Evolutionary conservation across 768 basidiomycete species (phyloP).

Genomic region (Gelatoporia subvermispora): DNA sequence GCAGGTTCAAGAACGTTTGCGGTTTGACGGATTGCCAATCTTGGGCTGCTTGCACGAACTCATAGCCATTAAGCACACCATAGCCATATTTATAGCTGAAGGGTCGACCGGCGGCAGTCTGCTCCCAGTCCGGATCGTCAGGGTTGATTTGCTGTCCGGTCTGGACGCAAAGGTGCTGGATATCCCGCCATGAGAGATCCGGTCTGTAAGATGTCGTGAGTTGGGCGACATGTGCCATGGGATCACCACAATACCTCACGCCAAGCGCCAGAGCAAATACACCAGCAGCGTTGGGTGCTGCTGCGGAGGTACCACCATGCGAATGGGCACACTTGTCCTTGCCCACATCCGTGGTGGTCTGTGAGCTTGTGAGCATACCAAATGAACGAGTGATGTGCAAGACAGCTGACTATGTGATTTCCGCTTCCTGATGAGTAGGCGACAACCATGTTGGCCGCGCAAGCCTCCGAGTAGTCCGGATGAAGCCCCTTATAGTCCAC

Average conservation of each 20-base stretch:
- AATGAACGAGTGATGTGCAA: slow-evolving; percentile 1
- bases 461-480: slow-evolving; percentile 96
- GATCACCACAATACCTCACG: slow-evolving; percentile 65
- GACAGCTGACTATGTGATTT: slow-evolving; percentile 68
- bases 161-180: slow-evolving; percentile 84
- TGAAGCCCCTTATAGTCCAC: slow-evolving; percentile 91
- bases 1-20: slow-evolving; percentile 83
- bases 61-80: slow-evolving; percentile 80
- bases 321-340: slow-evolving; percentile 71
- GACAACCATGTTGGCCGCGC: slow-evolving; percentile 94
- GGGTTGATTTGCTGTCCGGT: slow-evolving; percentile 76
- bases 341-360: slow-evolving; percentile 95
- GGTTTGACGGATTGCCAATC: slow-evolving; percentile 88
- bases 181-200: slow-evolving; percentile 93
- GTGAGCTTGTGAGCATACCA: slow-evolving; percentile 9
- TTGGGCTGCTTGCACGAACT: slow-evolving; percentile 75
- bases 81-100: slow-evolving; percentile 96
- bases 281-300: slow-evolving; percentile 93
- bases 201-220: slow-evolving; percentile 46
- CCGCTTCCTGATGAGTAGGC: slow-evolving; percentile 95
- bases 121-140: slow-evolving; percentile 93
- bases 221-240: slow-evolving; percentile 1
- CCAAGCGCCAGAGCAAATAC: slow-evolving; percentile 88
- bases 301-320: slow-evolving; percentile 97
- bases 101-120: slow-evolving; percentile 58